Evolutionary conservation across 2,329 filamentous ascomycete genomes (phyloP).

Genomic region (Colletotrichum sp.): DNA sequence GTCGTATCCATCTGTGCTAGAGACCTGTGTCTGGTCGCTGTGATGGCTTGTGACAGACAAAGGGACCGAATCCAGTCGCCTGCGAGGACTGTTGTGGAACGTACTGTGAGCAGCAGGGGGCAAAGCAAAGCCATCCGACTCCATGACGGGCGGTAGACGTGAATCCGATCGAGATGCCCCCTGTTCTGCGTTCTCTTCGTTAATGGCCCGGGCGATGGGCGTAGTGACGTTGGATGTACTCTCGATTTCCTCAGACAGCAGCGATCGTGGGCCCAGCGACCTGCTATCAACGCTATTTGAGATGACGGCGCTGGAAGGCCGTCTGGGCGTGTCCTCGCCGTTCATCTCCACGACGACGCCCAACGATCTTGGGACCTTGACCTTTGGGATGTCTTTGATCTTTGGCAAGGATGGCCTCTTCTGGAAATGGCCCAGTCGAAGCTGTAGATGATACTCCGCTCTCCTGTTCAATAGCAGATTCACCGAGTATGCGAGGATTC

Average conservation of each 20-base stretch:
- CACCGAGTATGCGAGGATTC: constrained; percentile 62
- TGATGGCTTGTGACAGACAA: constrained; percentile 57
- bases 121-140: constrained; percentile 55
- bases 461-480: constrained; percentile 57
- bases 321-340: constrained; percentile 43
- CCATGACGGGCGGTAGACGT: constrained; percentile 51
- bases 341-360: constrained; percentile 26
- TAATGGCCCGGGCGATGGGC: constrained; percentile 59
- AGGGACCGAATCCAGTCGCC: constrained; percentile 54
- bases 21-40: constrained; percentile 51
- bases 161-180: constrained; percentile 35
- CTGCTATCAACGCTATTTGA: constrained; percentile 33
- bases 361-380: constrained; percentile 28
- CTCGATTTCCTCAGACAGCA: constrained; percentile 61
- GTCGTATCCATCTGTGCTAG: constrained; percentile 66
- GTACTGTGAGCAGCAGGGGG: constrained; percentile 50
- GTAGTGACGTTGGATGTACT: constrained; percentile 69
- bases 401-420: constrained; percentile 27
- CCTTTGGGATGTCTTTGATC: constrained; percentile 32
- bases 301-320: constrained; percentile 26
- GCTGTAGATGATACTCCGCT: constrained; percentile 61
- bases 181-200: constrained; percentile 34
- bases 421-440: constrained; percentile 46
- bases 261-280: constrained; percentile 44
- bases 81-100: constrained; percentile 40